A percentile compares a stretch with the other conserved stretches of the same genome.
These are phyloP conservation scores for Hymenoscyphus repandus DNA, from an alignment of 2,329 filamentous ascomycete species.

Conservation along the genomic window DNA sequence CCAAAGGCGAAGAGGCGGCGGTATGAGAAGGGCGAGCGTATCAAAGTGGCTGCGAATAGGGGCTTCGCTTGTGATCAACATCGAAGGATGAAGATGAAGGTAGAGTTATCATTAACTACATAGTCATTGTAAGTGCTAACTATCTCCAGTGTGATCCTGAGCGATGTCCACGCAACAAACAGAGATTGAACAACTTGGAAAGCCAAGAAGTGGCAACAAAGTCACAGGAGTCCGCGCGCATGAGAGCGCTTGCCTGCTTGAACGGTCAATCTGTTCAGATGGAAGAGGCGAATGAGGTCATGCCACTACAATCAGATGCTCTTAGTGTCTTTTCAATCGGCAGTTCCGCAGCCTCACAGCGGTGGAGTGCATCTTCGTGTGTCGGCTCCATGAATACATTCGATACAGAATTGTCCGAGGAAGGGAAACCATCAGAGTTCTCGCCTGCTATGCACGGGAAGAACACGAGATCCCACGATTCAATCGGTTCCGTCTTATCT, in stretches of 20 bases:
- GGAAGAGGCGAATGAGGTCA: neutral
- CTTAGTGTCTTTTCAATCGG: neutral
- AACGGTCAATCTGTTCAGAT: neutral
- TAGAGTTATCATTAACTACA: neutral
- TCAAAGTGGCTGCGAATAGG: constrained; percentile 17
- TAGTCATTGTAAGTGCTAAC: neutral
- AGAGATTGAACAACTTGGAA: neutral
- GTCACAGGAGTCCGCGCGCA: neutral
- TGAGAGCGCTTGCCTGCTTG: neutral
- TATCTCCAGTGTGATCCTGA: constrained; percentile 1
- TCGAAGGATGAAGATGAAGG: constrained; percentile 17
- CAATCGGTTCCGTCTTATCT: neutral
- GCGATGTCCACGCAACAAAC: neutral
- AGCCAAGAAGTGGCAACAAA: neutral
- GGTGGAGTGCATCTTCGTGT: neutral
- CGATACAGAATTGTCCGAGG: neutral
- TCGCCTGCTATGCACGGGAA: neutral
- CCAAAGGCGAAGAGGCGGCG: constrained; percentile 11
- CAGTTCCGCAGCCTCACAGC: neutral
- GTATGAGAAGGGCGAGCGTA: constrained; percentile 14
- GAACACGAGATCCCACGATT: neutral
- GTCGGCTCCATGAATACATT: neutral
- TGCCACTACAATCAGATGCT: neutral
- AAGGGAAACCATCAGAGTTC: neutral
- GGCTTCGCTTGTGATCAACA: constrained; percentile 18